Base-by-base conservation (phyloP, 108 stramenopile species). In the Nannochloropsis gaditana region DNA sequence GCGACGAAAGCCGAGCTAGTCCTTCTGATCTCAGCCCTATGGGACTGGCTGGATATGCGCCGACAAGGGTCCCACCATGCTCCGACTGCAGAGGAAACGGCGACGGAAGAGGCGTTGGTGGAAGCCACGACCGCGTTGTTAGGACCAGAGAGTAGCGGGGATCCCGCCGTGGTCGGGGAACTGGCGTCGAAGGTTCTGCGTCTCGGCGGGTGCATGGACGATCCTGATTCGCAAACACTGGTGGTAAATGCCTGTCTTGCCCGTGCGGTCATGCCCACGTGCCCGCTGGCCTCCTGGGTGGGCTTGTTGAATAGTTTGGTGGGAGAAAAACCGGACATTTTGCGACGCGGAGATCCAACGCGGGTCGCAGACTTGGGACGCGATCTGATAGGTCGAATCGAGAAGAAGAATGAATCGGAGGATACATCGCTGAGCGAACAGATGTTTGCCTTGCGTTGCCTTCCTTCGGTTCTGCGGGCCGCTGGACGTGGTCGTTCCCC, bases 1-100 rank as follows among this genome's bases (percentile, higher is more conserved):
- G 59, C 59, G 59, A 8, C 59, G 59, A 73, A 73, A 3, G 6
- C 59, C 19, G 59, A 73, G 59, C 19, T 73, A n/a, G 59, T 73
- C 19, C n/a, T n/a, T 73, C 3, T 73, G 59, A 73, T 73, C n/a
- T 73, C 59, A n/a, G 59, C 59, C 59, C n/a, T 73, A n/a, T 73
- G 59, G 59, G 59, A 73, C 15, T 73, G 59, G 59, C 59, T n/a
- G 59, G 8, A 15, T 73, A 73, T 73, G 59, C 15, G 59, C 15
- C 15, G 59, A 73, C 3, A 73, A 73, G 19, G 59, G 8, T n/a
- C 19, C 59, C 15, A 6, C 19, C 59, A 73, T n/a, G 59, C 19
- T 15, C 15, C n/a, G 59, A 73, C 8, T 3, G 59, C 59, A 73
- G 59, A 73, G n/a, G 59, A 73, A n/a, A n/a, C 15, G 3, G 59